Percentiles rank a stretch among this genome's conserved stretches.
phyloP scores from a whole-genome alignment of 2,329 filamentous ascomycete genomes.

The Aphanocladium album region DNA sequence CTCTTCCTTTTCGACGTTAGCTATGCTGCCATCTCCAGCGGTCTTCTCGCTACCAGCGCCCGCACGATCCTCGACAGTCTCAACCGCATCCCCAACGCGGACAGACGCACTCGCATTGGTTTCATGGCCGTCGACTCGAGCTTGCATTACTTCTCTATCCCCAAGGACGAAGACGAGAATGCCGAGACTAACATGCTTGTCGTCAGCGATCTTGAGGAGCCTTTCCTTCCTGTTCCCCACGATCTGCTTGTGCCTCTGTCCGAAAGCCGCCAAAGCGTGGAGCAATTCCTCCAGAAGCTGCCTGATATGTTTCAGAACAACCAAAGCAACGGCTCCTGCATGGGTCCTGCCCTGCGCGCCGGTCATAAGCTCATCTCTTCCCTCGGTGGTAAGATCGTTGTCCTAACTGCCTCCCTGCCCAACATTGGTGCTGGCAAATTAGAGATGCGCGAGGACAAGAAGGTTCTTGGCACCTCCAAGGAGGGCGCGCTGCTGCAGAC shows the following conservation, averaged over 20 bases:
- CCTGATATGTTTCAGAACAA: slow-evolving; percentile 97
- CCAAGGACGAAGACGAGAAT: slow-evolving; percentile 79
- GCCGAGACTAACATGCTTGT: slow-evolving; percentile 88
- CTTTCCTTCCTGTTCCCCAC: slow-evolving; percentile 88
- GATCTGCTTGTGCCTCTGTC: slow-evolving; percentile 85
- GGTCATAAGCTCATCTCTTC: slow-evolving; percentile 95
- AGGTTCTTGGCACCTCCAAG: slow-evolving; percentile 87
- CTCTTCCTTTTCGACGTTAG: slow-evolving; percentile 94
- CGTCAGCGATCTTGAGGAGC: slow-evolving; percentile 91
- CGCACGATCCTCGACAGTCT: slow-evolving; percentile 92
- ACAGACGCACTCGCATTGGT: slow-evolving; percentile 83
- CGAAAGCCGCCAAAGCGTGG: slow-evolving; percentile 86
- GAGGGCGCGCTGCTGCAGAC: slow-evolving; percentile 85
- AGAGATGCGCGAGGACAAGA: slow-evolving; percentile 94
- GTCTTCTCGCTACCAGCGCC: slow-evolving; percentile 85
- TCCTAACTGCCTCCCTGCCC: slow-evolving; percentile 83
- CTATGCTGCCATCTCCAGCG: slow-evolving; percentile 82
- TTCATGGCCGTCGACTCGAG: slow-evolving; percentile 95
- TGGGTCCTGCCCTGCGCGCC: slow-evolving; percentile 88
- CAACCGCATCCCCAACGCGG: slow-evolving; percentile 96
- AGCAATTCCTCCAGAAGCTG: slow-evolving; percentile 83
- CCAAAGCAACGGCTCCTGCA: slow-evolving; percentile 81
- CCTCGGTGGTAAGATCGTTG: slow-evolving; percentile 90
- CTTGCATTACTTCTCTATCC: slow-evolving; percentile 93
- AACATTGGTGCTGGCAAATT: slow-evolving; percentile 87